Evolutionary conservation across 225 moss, liverwort and hornwort genomes (phyloP), one percentile per base, ranked within the genome.

Genomic region (Sphagnum contortum): DNA sequence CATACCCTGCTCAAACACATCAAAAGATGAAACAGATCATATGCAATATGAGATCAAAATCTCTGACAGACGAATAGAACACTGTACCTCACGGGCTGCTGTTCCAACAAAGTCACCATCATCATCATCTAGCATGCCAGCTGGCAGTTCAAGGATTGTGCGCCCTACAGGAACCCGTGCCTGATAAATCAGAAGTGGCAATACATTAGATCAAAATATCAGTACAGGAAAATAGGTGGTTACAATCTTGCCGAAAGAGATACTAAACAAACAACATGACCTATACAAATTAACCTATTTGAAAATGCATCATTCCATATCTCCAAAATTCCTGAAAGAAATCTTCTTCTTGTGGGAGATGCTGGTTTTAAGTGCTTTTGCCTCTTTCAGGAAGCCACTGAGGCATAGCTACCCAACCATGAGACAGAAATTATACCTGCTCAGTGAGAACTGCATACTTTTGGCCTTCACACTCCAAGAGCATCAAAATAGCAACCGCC

Each of bases 161-260:
- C 80, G 86, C 48, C 98, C 98, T 9, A 91, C 98, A 11, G 98
- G 93, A 47, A 93, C 91, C 65, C 98, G 82, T 69, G 91, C 93
- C 91, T 94, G 66, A 66, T 29, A 29, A 29, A 29, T 29, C 29
- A 29, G 29, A 29, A 29, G 29, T 29, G 29, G 1, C 29, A 29
- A 70, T 67, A 66, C n/a, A 64, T 7, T 3, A 60, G 59, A 5
- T 52, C 7, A 52, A 52, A 52, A 52, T 9, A 52, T 52, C 9
- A 52, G 6, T 9, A 52, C 9, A 29, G 7, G 9, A 52, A 9
- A 5, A 52, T 2, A 52, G 9, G 7, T 52, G 6, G 6, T 52
- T 52, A 9, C 52, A 52, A 5, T 52, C 9, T 6, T 52, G 29
- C 0, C 0, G 29, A 29, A 29, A 29, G 29, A 29, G 29, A 29